A percentile compares a stretch with the other conserved stretches of the same genome.
phyloP scores from a whole-genome alignment of 371 early-diverging fungal species.

The Amoeboradix gromovi region DNA sequence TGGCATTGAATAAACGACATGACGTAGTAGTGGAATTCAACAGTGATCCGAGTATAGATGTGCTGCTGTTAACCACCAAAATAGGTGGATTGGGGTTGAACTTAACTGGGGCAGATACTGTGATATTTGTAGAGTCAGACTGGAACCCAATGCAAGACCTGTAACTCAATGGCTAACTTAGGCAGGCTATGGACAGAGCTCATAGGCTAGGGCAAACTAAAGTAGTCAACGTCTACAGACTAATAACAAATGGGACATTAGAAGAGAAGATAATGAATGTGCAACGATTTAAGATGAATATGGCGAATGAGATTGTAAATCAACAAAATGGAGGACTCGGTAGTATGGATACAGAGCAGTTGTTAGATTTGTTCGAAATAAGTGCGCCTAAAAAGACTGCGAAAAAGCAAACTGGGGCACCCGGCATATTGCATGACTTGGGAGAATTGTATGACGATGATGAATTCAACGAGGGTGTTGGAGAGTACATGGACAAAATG shows the following conservation, averaged over 20 bases:
- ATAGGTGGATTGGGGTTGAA: constrained; percentile 97
- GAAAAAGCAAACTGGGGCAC: background rate
- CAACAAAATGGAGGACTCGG: constrained; percentile 72
- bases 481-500: background rate
- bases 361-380: constrained; percentile 50
- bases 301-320: constrained; percentile 88
- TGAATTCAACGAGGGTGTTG: background rate
- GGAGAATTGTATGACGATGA: background rate
- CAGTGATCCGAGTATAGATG: constrained; percentile 74
- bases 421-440: background rate
- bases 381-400: background rate
- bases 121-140: constrained; percentile 98
- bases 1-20: constrained; percentile 50
- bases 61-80: constrained; percentile 78
- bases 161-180: constrained; percentile 15
- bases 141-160: constrained; percentile 94
- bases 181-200: constrained; percentile 93
- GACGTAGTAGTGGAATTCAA: constrained; percentile 82
- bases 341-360: constrained; percentile 76
- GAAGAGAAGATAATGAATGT: constrained; percentile 90
- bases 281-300: constrained; percentile 94
- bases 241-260: constrained; percentile 62
- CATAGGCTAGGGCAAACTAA: constrained; percentile 91
- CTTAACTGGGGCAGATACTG: constrained; percentile 93
- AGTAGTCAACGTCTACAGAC: constrained; percentile 76